Percentiles rank a stretch among this genome's conserved stretches.
These are phyloP conservation scores for Tylopilus sp. DNA, from an alignment of 1,284 basidiomycete species.

Conservation along the genomic window DNA sequence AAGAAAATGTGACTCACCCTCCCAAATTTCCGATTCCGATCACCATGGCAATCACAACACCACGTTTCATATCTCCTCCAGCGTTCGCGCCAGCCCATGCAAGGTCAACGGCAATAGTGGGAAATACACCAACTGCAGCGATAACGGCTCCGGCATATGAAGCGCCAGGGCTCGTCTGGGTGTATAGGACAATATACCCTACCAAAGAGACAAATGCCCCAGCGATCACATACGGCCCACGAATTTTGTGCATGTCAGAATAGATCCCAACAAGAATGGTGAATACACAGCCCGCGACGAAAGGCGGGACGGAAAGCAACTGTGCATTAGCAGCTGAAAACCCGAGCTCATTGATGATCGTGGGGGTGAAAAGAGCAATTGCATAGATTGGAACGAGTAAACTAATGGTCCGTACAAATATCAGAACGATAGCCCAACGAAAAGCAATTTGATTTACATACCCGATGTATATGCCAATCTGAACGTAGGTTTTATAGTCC, in stretches of 20 bases:
- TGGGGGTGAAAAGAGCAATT: constrained; percentile 60
- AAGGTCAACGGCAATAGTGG: constrained; percentile 51
- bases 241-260: constrained; percentile 43
- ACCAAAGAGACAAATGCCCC: constrained; percentile 42
- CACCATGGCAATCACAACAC: constrained; percentile 54
- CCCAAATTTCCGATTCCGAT: constrained; percentile 54
- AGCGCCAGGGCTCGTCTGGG: constrained; percentile 34
- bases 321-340: constrained; percentile 57
- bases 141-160: constrained; percentile 57
- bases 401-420: constrained; percentile 25
- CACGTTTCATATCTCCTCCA: constrained; percentile 54
- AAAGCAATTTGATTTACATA: constrained; percentile 15
- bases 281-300: constrained; percentile 42
- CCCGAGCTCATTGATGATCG: constrained; percentile 54
- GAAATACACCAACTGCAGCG: constrained; percentile 53
- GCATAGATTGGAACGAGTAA: constrained; percentile 54
- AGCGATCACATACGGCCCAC: constrained; percentile 46
- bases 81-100: constrained; percentile 57
- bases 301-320: constrained; percentile 55
- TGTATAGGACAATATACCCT: constrained; percentile 47
- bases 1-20: constrained; percentile 35
- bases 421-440: not conserved
- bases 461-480: constrained; percentile 46
- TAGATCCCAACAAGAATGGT: constrained; percentile 44
- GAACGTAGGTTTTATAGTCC: constrained; percentile 47